phyloP scores from a whole-genome alignment of 495 filamentous ascomycete species.

The Penicillium waksmanii region DNA sequence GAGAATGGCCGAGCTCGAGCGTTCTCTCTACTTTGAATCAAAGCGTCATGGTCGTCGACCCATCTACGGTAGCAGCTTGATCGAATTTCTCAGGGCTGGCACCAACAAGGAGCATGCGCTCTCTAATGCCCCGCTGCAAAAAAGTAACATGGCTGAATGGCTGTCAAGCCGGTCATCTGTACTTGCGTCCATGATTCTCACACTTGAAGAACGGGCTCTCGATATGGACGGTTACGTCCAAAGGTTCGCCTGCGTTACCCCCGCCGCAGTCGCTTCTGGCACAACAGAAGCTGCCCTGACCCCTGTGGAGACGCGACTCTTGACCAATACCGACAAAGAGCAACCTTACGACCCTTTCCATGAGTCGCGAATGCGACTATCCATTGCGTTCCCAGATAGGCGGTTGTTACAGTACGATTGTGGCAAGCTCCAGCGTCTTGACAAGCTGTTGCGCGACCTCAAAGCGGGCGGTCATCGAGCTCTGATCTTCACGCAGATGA shows the following conservation, averaged over 20 bases:
- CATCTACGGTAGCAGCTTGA: slow-evolving; percentile 75
- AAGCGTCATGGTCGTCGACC: slow-evolving; percentile 80
- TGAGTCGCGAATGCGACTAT: slow-evolving; percentile 87
- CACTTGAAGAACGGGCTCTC: slow-evolving; percentile 70
- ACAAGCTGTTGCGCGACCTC: slow-evolving; percentile 81
- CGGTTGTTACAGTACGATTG: slow-evolving; percentile 96
- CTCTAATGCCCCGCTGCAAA: slow-evolving; percentile 43
- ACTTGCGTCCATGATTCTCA: slow-evolving; percentile 73
- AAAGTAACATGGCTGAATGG: slow-evolving; percentile 65
- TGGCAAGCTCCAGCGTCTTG: slow-evolving; percentile 92
- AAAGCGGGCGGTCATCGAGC: slow-evolving; percentile 91
- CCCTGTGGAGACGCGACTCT: slow-evolving; percentile 62
- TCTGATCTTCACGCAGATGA: slow-evolving; percentile 99
- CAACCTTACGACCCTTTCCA: slow-evolving; percentile 83
- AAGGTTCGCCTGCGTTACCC: slow-evolving; percentile 90
- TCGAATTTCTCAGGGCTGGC: slow-evolving; percentile 71
- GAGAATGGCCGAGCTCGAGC: slow-evolving; percentile 77
- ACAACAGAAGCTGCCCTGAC: slow-evolving; percentile 69
- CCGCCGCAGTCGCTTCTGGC: slow-evolving; percentile 80
- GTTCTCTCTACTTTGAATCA: slow-evolving; percentile 78
- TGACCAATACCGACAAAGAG: slow-evolving; percentile 54
- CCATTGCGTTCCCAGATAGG: slow-evolving; percentile 96
- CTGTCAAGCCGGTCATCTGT: slow-evolving; percentile 68
- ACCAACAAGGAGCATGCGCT: slow-evolving; percentile 50
- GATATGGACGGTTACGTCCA: slow-evolving; percentile 74